Evolutionary conservation across 108 stramenopile genomes (phyloP).

Genomic region (Cyclotella choctawhatcheeana): DNA sequence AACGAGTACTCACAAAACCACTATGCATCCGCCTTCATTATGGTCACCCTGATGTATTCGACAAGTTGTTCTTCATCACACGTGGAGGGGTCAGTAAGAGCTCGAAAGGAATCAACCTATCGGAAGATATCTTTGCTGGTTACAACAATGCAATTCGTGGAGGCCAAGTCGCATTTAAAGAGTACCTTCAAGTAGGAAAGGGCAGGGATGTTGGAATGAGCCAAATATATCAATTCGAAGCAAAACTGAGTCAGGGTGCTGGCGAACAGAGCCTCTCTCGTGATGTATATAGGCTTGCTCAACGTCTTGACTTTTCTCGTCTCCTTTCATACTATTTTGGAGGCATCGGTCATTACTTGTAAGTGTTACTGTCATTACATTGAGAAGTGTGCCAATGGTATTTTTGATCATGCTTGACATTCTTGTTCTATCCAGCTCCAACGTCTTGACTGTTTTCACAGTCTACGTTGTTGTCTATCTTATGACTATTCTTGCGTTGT

Average conservation of each 20-base stretch:
- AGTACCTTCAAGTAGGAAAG: constrained; percentile 97
- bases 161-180: constrained; percentile 93
- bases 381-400: too few species aligned
- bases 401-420: too few species aligned
- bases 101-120: constrained; percentile 97
- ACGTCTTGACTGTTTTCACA: constrained; percentile 93
- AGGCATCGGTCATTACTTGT: constrained; percentile 97
- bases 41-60: constrained; percentile 98
- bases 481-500: constrained; percentile 91
- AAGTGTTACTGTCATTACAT: too few species aligned
- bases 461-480: constrained; percentile 95
- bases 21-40: constrained; percentile 96
- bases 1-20: constrained; percentile 94
- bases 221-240: constrained; percentile 99
- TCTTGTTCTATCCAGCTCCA: constrained; percentile 47
- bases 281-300: constrained; percentile 94
- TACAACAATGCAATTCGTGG: constrained; percentile 96
- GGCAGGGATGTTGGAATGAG: constrained; percentile 99
- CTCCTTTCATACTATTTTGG: constrained; percentile 98
- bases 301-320: constrained; percentile 96
- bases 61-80: constrained; percentile 98
- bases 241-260: constrained; percentile 98
- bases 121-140: constrained; percentile 98
- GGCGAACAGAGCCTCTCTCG: constrained; percentile 98
- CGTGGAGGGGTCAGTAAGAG: constrained; percentile 97